phyloP scores from a whole-genome alignment of 1,139 yeast species.

The Pichia kudriavzevii region DNA sequence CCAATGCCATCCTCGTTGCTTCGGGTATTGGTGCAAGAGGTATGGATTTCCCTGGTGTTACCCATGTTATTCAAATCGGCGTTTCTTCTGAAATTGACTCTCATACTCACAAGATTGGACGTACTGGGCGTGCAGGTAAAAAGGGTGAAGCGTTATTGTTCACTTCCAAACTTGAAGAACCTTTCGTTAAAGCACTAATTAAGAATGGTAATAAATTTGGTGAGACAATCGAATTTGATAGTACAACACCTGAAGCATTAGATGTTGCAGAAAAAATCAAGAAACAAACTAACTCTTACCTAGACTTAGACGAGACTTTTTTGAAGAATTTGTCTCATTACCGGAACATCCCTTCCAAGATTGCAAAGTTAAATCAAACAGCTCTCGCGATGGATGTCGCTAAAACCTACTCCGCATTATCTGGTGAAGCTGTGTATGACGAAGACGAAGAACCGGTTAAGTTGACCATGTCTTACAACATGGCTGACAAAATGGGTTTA shows the following conservation, averaged over 20 bases:
- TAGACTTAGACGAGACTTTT: conserved; percentile 24
- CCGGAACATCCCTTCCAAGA: conserved; percentile 23
- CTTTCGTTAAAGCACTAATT: conserved; percentile 38
- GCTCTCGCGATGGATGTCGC: conserved; percentile 19
- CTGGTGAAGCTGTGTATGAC: conserved; percentile 6
- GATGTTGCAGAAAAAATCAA: conserved; percentile 27
- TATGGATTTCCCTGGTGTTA: conserved; percentile 82
- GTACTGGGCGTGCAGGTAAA: conserved; percentile 93
- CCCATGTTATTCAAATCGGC: conserved; percentile 74
- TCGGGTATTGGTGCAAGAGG: conserved; percentile 98
- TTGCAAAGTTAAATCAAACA: conserved; percentile 19
- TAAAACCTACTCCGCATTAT: conserved; percentile 10
- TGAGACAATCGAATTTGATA: conserved; percentile 26
- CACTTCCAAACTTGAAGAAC: conserved; percentile 40
- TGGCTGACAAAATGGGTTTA: conserved; percentile 14
- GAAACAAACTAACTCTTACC: conserved; percentile 20
- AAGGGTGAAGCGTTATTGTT: conserved; percentile 60
- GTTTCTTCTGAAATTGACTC: conserved; percentile 68
- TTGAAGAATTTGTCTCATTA: conserved; percentile 33
- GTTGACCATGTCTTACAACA: conserved; percentile 10
- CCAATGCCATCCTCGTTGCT: conserved; percentile 58
- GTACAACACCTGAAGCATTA: conserved; percentile 5
- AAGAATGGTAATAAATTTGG: conserved; percentile 46
- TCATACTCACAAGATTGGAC: conserved; percentile 88
- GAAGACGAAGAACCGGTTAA: conserved; percentile 2